These are phyloP conservation scores for Leccinum arenicola DNA, from an alignment of 768 basidiomycete species.

Conservation along the genomic window DNA sequence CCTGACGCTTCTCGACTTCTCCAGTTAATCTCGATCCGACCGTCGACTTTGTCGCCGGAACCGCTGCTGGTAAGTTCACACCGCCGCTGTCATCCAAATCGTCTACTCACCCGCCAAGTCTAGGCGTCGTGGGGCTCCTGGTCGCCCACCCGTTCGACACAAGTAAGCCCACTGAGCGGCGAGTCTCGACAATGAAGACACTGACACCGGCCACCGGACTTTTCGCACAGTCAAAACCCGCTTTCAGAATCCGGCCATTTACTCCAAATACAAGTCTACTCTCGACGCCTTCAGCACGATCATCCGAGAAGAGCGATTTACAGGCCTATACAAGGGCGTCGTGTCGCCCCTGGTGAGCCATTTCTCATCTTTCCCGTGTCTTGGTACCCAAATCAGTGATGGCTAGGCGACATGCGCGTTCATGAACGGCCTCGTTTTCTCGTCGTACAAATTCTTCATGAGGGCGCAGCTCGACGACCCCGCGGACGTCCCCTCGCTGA, in stretches of 20 bases:
- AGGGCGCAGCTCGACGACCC: conserved; percentile 53
- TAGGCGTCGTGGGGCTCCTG: conserved; percentile 60
- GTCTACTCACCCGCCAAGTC: background rate
- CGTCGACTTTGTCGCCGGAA: conserved; percentile 79
- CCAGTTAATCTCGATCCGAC: conserved; percentile 50
- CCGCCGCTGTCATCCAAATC: background rate
- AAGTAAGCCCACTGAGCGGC: conserved; percentile 30
- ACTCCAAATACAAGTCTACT: conserved; percentile 58
- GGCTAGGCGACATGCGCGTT: conserved; percentile 63
- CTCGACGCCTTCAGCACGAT: conserved; percentile 67
- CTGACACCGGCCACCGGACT: background rate
- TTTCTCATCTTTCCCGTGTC: background rate
- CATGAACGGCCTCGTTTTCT: conserved; percentile 85
- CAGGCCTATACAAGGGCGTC: conserved; percentile 74
- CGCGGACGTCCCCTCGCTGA: conserved; percentile 55
- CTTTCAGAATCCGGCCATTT: conserved; percentile 63
- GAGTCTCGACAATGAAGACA: background rate
- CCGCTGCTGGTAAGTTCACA: conserved; percentile 48
- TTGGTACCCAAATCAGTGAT: background rate
- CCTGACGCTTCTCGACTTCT: background rate
- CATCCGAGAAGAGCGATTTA: conserved; percentile 62
- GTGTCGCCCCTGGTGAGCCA: conserved; percentile 71
- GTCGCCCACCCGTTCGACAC: conserved; percentile 82
- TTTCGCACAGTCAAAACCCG: conserved; percentile 69
- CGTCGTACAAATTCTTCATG: conserved; percentile 79